Percentiles rank a stretch among this genome's conserved stretches.
These are phyloP conservation scores for Vicia sativa DNA, from an alignment of 306 rosid genomes.

Conservation along the genomic window DNA sequence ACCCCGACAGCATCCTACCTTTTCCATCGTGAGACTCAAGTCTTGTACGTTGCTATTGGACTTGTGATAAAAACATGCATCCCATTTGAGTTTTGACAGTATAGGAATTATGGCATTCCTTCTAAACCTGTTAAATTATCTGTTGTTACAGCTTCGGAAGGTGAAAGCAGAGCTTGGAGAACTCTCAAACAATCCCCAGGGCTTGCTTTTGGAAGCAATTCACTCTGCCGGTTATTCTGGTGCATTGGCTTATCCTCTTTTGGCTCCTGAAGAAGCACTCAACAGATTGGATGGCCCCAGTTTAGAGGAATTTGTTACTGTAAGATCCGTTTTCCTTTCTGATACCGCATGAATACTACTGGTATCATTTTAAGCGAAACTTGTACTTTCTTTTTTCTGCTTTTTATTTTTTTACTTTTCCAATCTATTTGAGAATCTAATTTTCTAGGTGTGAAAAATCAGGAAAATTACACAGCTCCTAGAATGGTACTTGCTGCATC, in stretches of 20 bases:
- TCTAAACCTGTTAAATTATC: constrained; percentile 37
- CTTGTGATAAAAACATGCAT: constrained; percentile 4
- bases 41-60: constrained; percentile 6
- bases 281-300: constrained; percentile 64
- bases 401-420: constrained; percentile 9
- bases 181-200: constrained; percentile 84
- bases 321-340: constrained; percentile 56
- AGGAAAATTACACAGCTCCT: constrained; percentile 97
- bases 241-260: constrained; percentile 90
- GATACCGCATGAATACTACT: no score
- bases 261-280: constrained; percentile 78
- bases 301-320: constrained; percentile 82
- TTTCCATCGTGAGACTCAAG: background rate
- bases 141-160: constrained; percentile 66
- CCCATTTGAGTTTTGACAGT: constrained; percentile 26
- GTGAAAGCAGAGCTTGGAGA: constrained; percentile 80
- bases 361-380: constrained; percentile 27
- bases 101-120: constrained; percentile 22
- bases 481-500: constrained; percentile 94
- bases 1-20: constrained; percentile 7
- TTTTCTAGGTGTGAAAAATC: constrained; percentile 41
- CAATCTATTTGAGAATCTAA: constrained; percentile 32
- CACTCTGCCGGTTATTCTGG: constrained; percentile 95
- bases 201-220: constrained; percentile 89
- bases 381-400: background rate